These are phyloP conservation scores for Suillus bovinus DNA, from an alignment of 768 basidiomycete genomes.

Conservation along the genomic window DNA sequence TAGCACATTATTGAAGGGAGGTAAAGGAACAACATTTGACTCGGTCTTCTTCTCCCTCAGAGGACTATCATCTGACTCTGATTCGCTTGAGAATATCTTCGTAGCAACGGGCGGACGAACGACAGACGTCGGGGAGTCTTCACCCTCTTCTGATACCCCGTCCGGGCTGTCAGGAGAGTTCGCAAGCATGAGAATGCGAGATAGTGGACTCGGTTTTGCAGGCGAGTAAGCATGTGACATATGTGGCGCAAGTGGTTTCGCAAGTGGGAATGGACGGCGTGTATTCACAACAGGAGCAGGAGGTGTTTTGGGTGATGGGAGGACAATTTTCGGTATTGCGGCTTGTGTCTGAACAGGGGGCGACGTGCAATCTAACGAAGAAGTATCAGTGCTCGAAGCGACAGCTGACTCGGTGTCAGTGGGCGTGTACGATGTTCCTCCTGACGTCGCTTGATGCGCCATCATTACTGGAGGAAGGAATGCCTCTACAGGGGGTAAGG, in stretches of 20 bases:
- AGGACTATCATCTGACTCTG: constrained; percentile 51
- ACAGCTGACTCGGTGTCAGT: constrained; percentile 1
- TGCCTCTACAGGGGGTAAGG: constrained; percentile 53
- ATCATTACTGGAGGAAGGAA: constrained; percentile 30
- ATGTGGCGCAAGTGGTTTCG: constrained; percentile 65
- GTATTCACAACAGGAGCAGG: constrained; percentile 16
- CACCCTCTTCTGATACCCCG: constrained; percentile 12
- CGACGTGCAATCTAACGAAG: constrained; percentile 20
- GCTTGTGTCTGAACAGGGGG: constrained; percentile 16
- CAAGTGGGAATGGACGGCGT: constrained; percentile 61
- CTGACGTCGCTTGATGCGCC: constrained; percentile 19
- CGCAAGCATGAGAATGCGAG: constrained; percentile 72
- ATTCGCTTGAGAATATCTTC: constrained; percentile 38
- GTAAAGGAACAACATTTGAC: constrained; percentile 29
- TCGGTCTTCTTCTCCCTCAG: constrained; percentile 49
- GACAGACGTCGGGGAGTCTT: constrained; percentile 27
- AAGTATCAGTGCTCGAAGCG: background rate
- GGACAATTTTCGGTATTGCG: constrained; percentile 7
- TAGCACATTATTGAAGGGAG: constrained; percentile 28
- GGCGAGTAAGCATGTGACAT: constrained; percentile 86
- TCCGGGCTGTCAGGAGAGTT: constrained; percentile 54
- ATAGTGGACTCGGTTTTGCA: constrained; percentile 76
- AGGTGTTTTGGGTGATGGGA: constrained; percentile 22
- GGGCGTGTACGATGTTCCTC: background rate
- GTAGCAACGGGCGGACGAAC: constrained; percentile 19